These are phyloP conservation scores for Coemansia sp. DNA, from an alignment of 192 early-diverging fungal species.

Conservation along the genomic window DNA sequence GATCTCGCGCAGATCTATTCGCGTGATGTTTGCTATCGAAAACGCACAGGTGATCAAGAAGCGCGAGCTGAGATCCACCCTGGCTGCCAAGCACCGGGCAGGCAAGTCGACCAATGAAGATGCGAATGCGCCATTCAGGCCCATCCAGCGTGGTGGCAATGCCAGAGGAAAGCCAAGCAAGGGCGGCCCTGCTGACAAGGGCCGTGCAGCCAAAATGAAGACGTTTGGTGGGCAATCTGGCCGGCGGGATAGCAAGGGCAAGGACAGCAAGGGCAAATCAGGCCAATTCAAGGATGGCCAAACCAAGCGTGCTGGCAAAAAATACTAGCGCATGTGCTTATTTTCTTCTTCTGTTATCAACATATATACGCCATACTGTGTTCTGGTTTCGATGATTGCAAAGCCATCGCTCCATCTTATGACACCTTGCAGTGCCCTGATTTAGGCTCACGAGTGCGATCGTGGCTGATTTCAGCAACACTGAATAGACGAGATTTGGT, in stretches of 20 bases:
- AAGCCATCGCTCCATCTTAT: neutral
- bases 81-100: slow-evolving; percentile 16
- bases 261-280: neutral
- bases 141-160: slow-evolving; percentile 6
- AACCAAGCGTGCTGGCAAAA: slow-evolving; percentile 11
- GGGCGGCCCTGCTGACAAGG: slow-evolving; percentile 17
- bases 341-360: neutral
- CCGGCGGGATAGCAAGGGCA: slow-evolving; percentile 14
- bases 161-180: slow-evolving; percentile 13
- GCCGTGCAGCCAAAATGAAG: slow-evolving; percentile 14
- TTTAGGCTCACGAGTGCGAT: slow-evolving; percentile 1
- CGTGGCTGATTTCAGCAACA: neutral
- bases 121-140: neutral
- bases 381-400: neutral
- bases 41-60: slow-evolving; percentile 78
- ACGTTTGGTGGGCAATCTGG: slow-evolving; percentile 14
- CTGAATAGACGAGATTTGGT: neutral
- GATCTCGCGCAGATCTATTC: slow-evolving; percentile 48
- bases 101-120: slow-evolving; percentile 4
- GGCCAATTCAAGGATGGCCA: slow-evolving; percentile 8
- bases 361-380: neutral
- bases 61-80: slow-evolving; percentile 56
- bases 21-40: slow-evolving; percentile 90
- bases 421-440: neutral
- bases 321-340: neutral